Conservation (phyloP, 2,329 filamentous ascomycete species). For the Fusarium sp. region DNA sequence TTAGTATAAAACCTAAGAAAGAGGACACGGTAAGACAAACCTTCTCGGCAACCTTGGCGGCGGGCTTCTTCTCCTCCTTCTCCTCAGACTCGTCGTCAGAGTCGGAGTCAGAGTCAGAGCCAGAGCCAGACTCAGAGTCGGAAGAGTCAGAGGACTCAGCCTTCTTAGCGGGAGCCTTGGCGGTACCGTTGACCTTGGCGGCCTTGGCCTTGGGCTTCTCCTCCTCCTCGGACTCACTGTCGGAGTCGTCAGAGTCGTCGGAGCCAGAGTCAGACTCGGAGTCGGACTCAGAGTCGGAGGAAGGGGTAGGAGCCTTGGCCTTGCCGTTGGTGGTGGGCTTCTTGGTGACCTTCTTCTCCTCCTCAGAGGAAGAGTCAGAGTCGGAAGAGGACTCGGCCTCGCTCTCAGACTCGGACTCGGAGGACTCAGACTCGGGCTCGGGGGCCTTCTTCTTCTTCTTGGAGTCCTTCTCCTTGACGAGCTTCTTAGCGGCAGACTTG, state of each 20-base stretch:
- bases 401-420: constrained; percentile 48
- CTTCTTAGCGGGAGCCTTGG: constrained; percentile 41
- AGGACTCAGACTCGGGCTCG: constrained; percentile 55
- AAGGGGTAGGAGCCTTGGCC: constrained; percentile 44
- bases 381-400: constrained; percentile 56
- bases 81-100: constrained; percentile 55
- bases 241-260: constrained; percentile 50
- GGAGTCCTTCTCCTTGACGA: constrained; percentile 58
- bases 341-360: constrained; percentile 55
- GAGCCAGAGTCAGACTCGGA: constrained; percentile 49
- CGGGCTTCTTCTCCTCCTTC: constrained; percentile 46
- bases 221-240: constrained; percentile 50
- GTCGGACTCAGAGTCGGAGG: constrained; percentile 45
- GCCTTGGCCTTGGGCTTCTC: constrained; percentile 50
- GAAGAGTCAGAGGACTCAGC: constrained; percentile 47
- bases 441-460: constrained; percentile 64
- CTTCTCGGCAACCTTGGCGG: constrained; percentile 51
- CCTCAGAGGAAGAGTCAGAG: constrained; percentile 49
- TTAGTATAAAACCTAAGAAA: constrained; percentile 17
- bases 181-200: constrained; percentile 43
- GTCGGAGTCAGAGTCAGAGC: constrained; percentile 42
- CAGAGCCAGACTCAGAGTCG: constrained; percentile 49
- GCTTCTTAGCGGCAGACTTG: constrained; percentile 69
- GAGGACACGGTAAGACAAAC: constrained; percentile 36
- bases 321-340: constrained; percentile 50